These are phyloP conservation scores for Bremia lactucae DNA, from an alignment of 352 stramenopile species.

Conservation along the genomic window DNA sequence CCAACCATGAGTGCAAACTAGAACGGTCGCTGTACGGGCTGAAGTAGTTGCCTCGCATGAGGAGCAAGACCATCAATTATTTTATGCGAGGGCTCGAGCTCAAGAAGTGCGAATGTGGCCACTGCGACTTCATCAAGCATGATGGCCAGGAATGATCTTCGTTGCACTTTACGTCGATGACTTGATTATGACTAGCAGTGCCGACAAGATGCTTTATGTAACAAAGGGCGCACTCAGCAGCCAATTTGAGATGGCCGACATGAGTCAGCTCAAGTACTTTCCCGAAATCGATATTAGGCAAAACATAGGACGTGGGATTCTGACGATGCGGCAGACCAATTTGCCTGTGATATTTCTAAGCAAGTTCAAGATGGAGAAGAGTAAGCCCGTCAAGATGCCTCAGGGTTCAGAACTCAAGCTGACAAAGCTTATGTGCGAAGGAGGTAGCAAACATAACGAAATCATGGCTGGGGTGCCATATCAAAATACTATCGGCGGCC, in stretches of 20 bases:
- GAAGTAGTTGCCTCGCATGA: neutral
- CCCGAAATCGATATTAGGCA: neutral
- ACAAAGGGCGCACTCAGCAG: neutral
- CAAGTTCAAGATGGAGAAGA: neutral
- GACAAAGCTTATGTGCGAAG: neutral
- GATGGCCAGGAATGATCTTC: neutral
- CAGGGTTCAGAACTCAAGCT: neutral
- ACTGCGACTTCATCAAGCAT: too few relatives aligned
- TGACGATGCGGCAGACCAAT: neutral
- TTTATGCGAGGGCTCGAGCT: neutral
- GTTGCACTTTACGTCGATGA: neutral
- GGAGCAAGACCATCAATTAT: neutral
- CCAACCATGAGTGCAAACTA: neutral
- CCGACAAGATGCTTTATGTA: neutral
- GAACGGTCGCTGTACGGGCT: neutral
- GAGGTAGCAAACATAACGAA: neutral
- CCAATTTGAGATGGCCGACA: neutral
- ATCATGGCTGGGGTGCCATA: neutral
- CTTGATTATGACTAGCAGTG: neutral
- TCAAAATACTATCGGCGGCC: neutral
- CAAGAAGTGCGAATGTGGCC: neutral
- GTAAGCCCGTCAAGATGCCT: neutral
- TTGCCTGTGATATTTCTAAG: neutral
- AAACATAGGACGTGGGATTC: neutral
- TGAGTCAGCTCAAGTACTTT: neutral